Base-by-base conservation (phyloP, 495 filamentous ascomycete species). In the Penicillium waksmanii region DNA sequence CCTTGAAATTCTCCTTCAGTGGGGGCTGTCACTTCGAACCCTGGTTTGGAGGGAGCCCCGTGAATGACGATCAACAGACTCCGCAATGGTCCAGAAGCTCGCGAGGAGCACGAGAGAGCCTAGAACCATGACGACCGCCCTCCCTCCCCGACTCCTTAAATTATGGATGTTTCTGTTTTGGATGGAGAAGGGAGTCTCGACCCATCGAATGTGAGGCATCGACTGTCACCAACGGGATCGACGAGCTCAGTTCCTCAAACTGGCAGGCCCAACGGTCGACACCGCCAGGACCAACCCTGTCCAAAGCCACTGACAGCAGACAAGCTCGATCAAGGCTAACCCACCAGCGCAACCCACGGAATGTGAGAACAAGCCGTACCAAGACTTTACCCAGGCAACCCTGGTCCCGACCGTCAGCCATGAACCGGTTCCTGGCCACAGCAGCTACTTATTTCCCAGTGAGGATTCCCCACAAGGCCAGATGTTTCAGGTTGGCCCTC, bases 11-110 rank as follows among this genome's bases (percentile, higher is more conserved):
- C 8, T 9, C 17, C 7, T n/a, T 44, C 42, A 25, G 40, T 53
- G 19, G 51, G 57, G 50, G 56, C 38, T 55, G 58, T 51, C 47
- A 55, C 11, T 49, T 38, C 58, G 53, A 61, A 56, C 58, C 55
- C 48, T 57, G 60, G 55, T 48, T 58, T 49, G 27, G 27, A 34
- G n/a, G 5, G 15, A 35, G 17, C 31, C 34, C 27, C 49, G 48
- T 42, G 43, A 64, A 60, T 63, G 44, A 57, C 46, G 50, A 60
- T 57, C 53, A 62, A 58, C 50, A 8, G 60, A 60, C 60, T 66
- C 64, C 64, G 59, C 63, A 65, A 62, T 40, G 63, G 63, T 59
- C 63, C 54, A 58, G 55, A 63, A 55, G 53, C 53, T 13, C 34
- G 15, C 8, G 23, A 48, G 27, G 21, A 53, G 23, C 38, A 50